Evolutionary conservation across 139 green algal species (phyloP).

Genomic region (Haematococcus sp.): DNA sequence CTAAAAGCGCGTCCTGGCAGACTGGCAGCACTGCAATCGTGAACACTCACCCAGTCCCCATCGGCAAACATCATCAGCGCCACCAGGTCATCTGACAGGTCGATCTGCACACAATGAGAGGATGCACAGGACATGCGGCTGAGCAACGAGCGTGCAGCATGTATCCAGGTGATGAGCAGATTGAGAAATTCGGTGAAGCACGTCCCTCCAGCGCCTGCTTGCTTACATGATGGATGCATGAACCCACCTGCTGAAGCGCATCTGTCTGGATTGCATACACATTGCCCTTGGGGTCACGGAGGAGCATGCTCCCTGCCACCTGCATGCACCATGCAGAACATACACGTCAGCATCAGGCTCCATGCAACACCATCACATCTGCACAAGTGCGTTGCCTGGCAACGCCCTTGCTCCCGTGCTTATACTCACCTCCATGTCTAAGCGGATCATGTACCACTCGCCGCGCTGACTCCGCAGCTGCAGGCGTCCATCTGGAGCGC

Average conservation of each 20-base stretch:
- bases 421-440: constrained; percentile 58
- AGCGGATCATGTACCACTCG: constrained; percentile 27
- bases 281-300: constrained; percentile 37
- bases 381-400: no score
- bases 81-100: constrained; percentile 51
- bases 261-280: constrained; percentile 55
- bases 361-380: no score
- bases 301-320: constrained; percentile 44
- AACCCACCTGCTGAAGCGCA: constrained; percentile 39
- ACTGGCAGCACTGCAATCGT: constrained; percentile 13
- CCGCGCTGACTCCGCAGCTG: constrained; percentile 30
- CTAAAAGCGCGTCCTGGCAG: background rate
- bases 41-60: constrained; percentile 51
- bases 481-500: constrained; percentile 38
- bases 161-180: no score
- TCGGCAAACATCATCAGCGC: constrained; percentile 50
- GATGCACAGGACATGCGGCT: no score
- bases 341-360: no score
- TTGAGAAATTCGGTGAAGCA: background rate
- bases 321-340: no score
- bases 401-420: no score
- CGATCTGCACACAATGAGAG: constrained; percentile 52
- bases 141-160: no score
- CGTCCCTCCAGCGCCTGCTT: no score
- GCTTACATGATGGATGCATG: background rate